Base-by-base conservation (phyloP, 805 yeast species). In the Ogataea saltuana region DNA sequence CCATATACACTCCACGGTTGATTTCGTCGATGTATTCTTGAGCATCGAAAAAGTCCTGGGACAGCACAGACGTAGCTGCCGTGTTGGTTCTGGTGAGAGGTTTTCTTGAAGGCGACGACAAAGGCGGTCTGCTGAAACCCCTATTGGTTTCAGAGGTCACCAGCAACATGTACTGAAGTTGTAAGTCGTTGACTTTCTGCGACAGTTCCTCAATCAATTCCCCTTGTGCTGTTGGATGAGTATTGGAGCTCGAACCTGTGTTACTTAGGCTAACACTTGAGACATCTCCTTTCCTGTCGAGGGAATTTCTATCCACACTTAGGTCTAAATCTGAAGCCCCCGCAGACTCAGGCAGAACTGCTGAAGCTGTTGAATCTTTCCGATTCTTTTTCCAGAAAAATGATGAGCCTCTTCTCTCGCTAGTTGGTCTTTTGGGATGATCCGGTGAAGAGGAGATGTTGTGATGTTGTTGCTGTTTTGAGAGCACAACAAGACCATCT, bases 11-110 rank as follows among this genome's bases (percentile, higher is more conserved):
- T 3, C 81, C 83, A 2, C 59, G 66, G 33, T 51, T 70, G 51
- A 62, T 58, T 16, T 71, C 71, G 39, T 72, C 80, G n/a, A 75
- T 62, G 49, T 69, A 73, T 32, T 85, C 91, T 38, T 72, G 73
- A 1, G 95, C 95, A 65, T 87, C 95, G 55, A 63, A 80, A 54
- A 72, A 81, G 39, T 78, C 81, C 33, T 75, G 77, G 3, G 76
- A 71, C 17, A 75, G 64, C 3, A 75, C 56, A 4, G 76, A 68
- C 4, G 60, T 55, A 3, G 59, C 57, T 7, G 57, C 41, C 1
- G 61, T 59, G 15, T 48, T 51, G 2, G 59, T 56, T 34, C 67
- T 51, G 3, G 58, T 50, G 17, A 61, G 45, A 6, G 57, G 44
- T 27, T 51, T 46, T 30, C 59, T 48, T 2, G 64, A 50, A 12